Evolutionary conservation across 495 filamentous ascomycete species (phyloP), one percentile per base, ranked within the genome.

Genomic region (Cercophora sp.): DNA sequence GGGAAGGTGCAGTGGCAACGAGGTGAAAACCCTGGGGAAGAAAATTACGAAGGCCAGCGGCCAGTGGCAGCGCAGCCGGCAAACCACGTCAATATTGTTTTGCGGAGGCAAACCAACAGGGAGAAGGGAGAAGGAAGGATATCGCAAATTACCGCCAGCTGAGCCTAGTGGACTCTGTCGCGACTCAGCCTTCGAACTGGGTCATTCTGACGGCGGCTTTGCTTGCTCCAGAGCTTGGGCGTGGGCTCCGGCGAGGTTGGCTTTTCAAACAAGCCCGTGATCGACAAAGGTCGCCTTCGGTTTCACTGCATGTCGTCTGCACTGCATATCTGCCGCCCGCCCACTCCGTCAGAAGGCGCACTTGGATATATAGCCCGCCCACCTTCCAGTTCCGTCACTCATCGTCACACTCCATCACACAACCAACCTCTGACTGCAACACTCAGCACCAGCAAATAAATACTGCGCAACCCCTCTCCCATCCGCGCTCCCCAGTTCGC

Each of bases 171-270:
- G 35, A 43, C 36, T 24, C 26, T 31, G 37, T 5, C 36, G 26
- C 48, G 36, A 44, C 57, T 60, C 51, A 60, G 57, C 57, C 57
- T 44, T 56, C 48, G 35, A 54, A 45, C 46, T 22, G 24, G 46
- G 54, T 51, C 34, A 20, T 42, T 48, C 40, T 55, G 51, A 55
- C 47, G 51, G 52, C 51, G 56, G 56, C 51, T 48, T 54, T 48
- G 56, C 27, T 1, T 31, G 15, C n/a, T 27, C 9, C 25, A 23
- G 26, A 10, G 22, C 13, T 24, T 11, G n/a, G 20, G 15, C 36
- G 36, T 19, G 10, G 40, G 15, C n/a, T 19, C 13, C 13, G 13
- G 27, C 39, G 43, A 45, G 20, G 26, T 37, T 34, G 39, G 29
- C 27, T 45, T 44, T 51, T 46, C 50, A 53, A 48, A 55, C 16